These are phyloP conservation scores for Megacollybia marginata DNA, from an alignment of 768 basidiomycete species.

Conservation along the genomic window DNA sequence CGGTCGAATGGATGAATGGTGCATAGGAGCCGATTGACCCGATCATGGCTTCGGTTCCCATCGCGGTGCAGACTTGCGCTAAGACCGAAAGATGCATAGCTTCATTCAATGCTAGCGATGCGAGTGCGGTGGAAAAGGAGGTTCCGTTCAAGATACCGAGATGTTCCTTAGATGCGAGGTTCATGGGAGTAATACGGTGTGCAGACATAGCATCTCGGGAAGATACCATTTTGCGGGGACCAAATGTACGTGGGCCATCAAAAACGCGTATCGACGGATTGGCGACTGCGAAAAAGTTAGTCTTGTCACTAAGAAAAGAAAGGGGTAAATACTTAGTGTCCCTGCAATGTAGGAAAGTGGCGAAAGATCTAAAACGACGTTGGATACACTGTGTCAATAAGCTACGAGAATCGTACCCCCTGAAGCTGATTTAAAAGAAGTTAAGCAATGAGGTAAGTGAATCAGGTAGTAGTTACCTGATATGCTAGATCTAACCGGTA, in stretches of 20 bases:
- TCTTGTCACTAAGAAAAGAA: neutral
- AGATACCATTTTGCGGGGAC: slow-evolving; percentile 41
- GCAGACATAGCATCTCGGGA: slow-evolving; percentile 42
- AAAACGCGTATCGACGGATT: slow-evolving; percentile 63
- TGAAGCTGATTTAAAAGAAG: slow-evolving; percentile 38
- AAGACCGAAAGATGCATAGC: slow-evolving; percentile 54
- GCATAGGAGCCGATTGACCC: slow-evolving; percentile 60
- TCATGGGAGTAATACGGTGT: slow-evolving; percentile 50
- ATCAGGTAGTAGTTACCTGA: slow-evolving; percentile 13
- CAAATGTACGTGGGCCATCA: slow-evolving; percentile 43
- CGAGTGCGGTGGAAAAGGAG: slow-evolving; percentile 68
- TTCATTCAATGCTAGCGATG: slow-evolving; percentile 63
- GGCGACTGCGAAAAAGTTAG: slow-evolving; percentile 26
- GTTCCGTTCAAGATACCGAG: slow-evolving; percentile 72
- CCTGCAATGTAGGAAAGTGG: slow-evolving; percentile 62
- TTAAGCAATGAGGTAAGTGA: no score
- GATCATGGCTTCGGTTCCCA: slow-evolving; percentile 71
- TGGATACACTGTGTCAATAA: neutral
- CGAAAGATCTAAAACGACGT: slow-evolving; percentile 30
- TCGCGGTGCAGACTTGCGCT: slow-evolving; percentile 68
- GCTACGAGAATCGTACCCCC: slow-evolving; percentile 41
- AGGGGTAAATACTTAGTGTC: slow-evolving; percentile 36
- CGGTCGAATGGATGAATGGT: slow-evolving; percentile 65
- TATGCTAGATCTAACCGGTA: slow-evolving; percentile 74
- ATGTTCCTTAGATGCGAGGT: slow-evolving; percentile 60